A percentile compares a stretch with the other conserved stretches of the same genome.
Conservation (phyloP, 2,329 filamentous ascomycete genomes). For the Colletotrichum trifolii region DNA sequence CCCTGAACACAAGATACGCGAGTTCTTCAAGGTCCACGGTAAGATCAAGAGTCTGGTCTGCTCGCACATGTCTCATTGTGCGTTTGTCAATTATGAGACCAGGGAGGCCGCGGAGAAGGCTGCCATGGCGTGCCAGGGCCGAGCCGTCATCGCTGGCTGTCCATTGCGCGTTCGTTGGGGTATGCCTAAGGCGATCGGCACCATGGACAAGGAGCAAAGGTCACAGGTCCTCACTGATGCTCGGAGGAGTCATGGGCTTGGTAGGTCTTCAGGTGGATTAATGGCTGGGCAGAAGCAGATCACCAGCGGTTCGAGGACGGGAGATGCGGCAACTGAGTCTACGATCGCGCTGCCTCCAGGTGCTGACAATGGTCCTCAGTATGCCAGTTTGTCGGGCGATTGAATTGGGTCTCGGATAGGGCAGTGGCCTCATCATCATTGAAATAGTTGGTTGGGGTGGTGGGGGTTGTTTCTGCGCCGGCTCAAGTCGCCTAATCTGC, state of each 20-base stretch:
- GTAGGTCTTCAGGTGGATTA: conserved; percentile 40
- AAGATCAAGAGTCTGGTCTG: conserved; percentile 93
- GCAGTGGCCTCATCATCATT: too few species aligned
- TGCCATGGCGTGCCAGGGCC: conserved; percentile 85
- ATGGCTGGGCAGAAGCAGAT: conserved; percentile 32
- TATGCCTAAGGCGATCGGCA: conserved; percentile 90
- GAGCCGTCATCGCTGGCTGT: conserved; percentile 89
- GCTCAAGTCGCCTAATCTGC: too few species aligned
- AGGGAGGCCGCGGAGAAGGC: conserved; percentile 88
- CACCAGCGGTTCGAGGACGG: conserved; percentile 6
- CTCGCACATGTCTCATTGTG: conserved; percentile 96
- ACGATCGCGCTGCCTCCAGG: conserved; percentile 82
- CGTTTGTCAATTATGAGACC: conserved; percentile 93
- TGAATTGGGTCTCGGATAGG: conserved; percentile 52
- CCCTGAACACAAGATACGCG: conserved; percentile 89
- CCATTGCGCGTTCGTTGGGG: conserved; percentile 93
- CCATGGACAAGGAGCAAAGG: conserved; percentile 87
- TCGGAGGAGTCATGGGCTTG: conserved; percentile 54
- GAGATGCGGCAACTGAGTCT: conserved; percentile 43
- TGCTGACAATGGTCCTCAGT: conserved; percentile 76
- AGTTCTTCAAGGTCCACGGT: conserved; percentile 89
- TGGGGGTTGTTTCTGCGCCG: too few species aligned
- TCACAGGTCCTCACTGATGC: conserved; percentile 83
- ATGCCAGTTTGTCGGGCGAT: conserved; percentile 87
- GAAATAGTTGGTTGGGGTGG: too few species aligned